phyloP scores from a whole-genome alignment of 805 yeast genomes.

The Starmerella khaoyaiensis region DNA sequence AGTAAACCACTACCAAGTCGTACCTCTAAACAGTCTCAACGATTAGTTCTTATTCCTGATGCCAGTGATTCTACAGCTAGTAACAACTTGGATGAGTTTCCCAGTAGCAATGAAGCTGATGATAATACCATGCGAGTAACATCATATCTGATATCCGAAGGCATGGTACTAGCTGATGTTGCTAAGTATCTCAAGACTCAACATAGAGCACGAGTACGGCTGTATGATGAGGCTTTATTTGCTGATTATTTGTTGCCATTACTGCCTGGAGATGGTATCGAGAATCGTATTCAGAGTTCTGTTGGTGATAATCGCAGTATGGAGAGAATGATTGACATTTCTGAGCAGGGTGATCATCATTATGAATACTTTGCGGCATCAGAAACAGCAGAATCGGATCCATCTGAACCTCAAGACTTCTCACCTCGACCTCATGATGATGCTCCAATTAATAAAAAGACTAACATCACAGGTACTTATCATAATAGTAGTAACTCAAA shows the following conservation, averaged over 20 bases:
- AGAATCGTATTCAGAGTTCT: slow-evolving; percentile 27
- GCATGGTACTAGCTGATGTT: slow-evolving; percentile 51
- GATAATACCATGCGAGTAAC: slow-evolving; percentile 71
- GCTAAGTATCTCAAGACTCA: slow-evolving; percentile 49
- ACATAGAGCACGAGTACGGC: slow-evolving; percentile 75
- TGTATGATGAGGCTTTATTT: slow-evolving; percentile 86
- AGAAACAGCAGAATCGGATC: slow-evolving; percentile 49
- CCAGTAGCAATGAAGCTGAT: too few species aligned
- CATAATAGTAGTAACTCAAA: neutral
- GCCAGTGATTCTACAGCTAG: slow-evolving; percentile 3
- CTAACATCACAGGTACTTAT: neutral
- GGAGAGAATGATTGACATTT: slow-evolving; percentile 64
- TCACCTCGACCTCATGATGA: slow-evolving; percentile 30
- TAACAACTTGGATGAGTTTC: slow-evolving; percentile 19
- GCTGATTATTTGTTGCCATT: slow-evolving; percentile 81
- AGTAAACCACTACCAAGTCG: slow-evolving; percentile 32
- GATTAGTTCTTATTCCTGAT: slow-evolving; percentile 53
- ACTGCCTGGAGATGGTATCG: slow-evolving; percentile 50
- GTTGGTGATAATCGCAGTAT: slow-evolving; percentile 36
- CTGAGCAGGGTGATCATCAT: slow-evolving; percentile 82
- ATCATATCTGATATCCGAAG: slow-evolving; percentile 82
- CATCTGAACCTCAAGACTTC: slow-evolving; percentile 85
- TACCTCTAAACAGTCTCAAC: slow-evolving; percentile 75
- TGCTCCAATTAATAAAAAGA: slow-evolving; percentile 1
- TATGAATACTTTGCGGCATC: slow-evolving; percentile 66